Conservation (phyloP, 108 stramenopile genomes). For the Pseudonitzschia multiseries region DNA sequence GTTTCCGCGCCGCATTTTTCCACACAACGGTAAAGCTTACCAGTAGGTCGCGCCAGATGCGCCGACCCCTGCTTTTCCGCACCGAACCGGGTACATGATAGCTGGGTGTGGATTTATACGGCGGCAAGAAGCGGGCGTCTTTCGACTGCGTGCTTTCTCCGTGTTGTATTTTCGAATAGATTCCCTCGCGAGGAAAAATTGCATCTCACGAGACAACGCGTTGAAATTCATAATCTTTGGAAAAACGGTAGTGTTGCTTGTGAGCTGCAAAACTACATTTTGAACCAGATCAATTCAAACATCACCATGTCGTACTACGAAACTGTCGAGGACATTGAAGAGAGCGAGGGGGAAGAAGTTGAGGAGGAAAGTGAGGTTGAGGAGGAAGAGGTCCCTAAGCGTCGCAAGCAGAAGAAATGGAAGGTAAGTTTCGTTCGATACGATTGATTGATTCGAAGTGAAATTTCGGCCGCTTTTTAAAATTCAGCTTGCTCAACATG, state of each 20-base stretch:
- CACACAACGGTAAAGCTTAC: too few species aligned
- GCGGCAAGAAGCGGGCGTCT: background rate
- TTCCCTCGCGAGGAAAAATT: background rate
- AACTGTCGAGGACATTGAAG: slow-evolving; percentile 43
- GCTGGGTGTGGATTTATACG: background rate
- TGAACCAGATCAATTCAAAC: slow-evolving; percentile 10
- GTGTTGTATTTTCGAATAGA: background rate
- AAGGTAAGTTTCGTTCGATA: slow-evolving; percentile 29
- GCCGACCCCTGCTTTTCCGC: too few species aligned
- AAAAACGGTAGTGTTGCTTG: background rate
- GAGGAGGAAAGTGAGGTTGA: slow-evolving; percentile 35
- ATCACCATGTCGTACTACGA: slow-evolving; percentile 49
- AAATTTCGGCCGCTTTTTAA: background rate
- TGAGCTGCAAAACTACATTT: background rate
- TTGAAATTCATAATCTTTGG: background rate
- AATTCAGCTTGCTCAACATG: background rate
- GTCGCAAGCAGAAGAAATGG: slow-evolving; percentile 33
- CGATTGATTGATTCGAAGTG: slow-evolving; percentile 1
- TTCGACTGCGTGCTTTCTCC: background rate
- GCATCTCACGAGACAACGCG: background rate
- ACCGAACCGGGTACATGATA: too few species aligned
- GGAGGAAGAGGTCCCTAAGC: slow-evolving; percentile 1
- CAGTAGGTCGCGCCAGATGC: too few species aligned
- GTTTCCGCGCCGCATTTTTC: too few species aligned
- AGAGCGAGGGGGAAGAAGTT: slow-evolving; percentile 41